Percentiles rank a stretch among this genome's conserved stretches.
Conservation (phyloP, 2,329 filamentous ascomycete species). For the Exophiala bonariae region DNA sequence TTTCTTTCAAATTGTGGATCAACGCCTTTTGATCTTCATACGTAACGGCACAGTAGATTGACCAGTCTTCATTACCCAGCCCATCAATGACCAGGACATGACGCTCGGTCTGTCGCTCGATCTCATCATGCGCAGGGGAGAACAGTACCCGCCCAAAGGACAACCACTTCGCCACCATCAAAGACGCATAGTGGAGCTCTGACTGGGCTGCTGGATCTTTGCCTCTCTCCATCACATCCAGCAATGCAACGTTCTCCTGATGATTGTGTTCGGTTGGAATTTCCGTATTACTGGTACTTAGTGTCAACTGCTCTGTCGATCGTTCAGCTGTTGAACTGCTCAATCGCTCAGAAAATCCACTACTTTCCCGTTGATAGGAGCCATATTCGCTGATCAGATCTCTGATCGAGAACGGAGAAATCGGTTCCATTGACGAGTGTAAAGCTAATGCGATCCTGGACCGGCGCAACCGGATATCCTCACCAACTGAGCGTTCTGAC, state of each 20-base stretch:
- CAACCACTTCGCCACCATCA: conserved; percentile 53
- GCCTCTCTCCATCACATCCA: conserved; percentile 43
- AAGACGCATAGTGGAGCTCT: conserved; percentile 50
- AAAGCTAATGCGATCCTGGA: conserved; percentile 53
- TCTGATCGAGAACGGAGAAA: conserved; percentile 54
- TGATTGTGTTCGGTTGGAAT: conserved; percentile 31
- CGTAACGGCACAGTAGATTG: conserved; percentile 51
- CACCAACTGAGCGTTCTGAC: conserved; percentile 10
- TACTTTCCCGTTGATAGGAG: conserved; percentile 31
- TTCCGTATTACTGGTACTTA: conserved; percentile 35
- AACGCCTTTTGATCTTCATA: conserved; percentile 42
- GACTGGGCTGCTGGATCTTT: conserved; percentile 43
- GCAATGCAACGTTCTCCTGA: conserved; percentile 26
- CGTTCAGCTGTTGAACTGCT: conserved; percentile 25
- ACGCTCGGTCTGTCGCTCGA: conserved; percentile 40
- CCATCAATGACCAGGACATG: conserved; percentile 51
- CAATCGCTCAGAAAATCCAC: conserved; percentile 25
- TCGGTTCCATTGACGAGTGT: conserved; percentile 49
- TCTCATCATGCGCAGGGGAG: conserved; percentile 49
- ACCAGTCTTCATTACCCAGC: conserved; percentile 54
- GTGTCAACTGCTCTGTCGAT: conserved; percentile 24
- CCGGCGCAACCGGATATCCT: conserved; percentile 42
- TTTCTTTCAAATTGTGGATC: conserved; percentile 44
- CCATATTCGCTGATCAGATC: conserved; percentile 56
- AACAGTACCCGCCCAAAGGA: conserved; percentile 53